Evolutionary conservation across 192 early-diverging fungal genomes (phyloP).

Genomic region (Backusella circina): DNA sequence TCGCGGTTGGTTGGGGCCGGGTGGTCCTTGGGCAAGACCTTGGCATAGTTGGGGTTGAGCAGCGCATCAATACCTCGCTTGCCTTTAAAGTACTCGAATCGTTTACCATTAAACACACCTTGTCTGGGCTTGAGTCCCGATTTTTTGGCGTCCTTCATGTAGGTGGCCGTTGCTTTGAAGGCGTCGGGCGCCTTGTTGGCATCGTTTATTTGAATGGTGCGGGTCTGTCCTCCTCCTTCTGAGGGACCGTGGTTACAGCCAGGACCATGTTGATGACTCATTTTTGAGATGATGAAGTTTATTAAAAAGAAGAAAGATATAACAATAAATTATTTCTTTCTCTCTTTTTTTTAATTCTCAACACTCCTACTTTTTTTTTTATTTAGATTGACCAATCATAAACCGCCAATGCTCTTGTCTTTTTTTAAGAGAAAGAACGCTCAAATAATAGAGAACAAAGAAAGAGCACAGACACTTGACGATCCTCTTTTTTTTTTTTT

Average conservation of each 20-base stretch:
- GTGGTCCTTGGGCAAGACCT: constrained; percentile 17
- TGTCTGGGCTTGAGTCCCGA: constrained; percentile 76
- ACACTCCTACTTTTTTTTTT: background rate
- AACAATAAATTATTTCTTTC: background rate
- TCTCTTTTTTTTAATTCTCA: background rate
- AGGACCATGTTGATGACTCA: constrained; percentile 30
- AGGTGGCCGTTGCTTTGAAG: constrained; percentile 54
- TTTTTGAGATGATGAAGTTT: background rate
- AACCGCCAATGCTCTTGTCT: background rate
- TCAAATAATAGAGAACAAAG: too few relatives aligned
- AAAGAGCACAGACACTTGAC: too few relatives aligned
- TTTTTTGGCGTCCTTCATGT: constrained; percentile 62
- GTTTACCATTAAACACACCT: constrained; percentile 85
- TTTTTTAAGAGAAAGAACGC: too few relatives aligned
- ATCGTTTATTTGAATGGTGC: constrained; percentile 16
- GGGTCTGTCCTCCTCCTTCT: background rate
- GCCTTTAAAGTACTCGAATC: constrained; percentile 88
- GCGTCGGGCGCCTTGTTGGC: constrained; percentile 28
- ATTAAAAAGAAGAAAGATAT: background rate
- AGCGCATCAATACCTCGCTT: constrained; percentile 33
- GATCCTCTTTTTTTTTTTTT: too few relatives aligned
- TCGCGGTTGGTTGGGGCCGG: constrained; percentile 12
- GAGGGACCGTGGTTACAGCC: constrained; percentile 15
- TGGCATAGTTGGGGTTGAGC: constrained; percentile 21
- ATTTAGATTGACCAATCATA: background rate